These are phyloP conservation scores for Astragalus glycyphyllos DNA, from an alignment of 306 rosid species.

Conservation along the genomic window DNA sequence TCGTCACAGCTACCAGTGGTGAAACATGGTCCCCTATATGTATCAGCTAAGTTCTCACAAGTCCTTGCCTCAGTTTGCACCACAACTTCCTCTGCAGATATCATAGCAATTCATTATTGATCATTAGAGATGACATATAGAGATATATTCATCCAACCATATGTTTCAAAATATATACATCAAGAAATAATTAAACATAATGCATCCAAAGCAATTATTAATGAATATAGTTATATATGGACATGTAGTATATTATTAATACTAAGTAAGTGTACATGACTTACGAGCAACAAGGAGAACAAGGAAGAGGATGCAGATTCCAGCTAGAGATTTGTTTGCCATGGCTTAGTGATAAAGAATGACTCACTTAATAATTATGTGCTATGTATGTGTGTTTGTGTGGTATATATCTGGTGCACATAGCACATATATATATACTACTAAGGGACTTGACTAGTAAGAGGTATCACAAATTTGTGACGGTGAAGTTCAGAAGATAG, in stretches of 20 bases:
- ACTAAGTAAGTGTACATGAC: not conserved
- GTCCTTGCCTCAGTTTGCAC: not conserved
- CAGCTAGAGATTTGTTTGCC: conserved; percentile 35
- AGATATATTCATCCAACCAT: no score
- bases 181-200: no score
- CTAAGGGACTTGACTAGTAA: conserved; percentile 1
- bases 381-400: not conserved
- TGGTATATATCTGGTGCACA: not conserved
- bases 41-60: conserved; percentile 6
- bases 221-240: no score
- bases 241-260: no score
- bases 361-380: not conserved
- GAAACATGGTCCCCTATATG: conserved; percentile 10
- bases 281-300: conserved; percentile 48
- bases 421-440: not conserved
- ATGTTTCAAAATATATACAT: no score
- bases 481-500: not conserved
- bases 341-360: conserved; percentile 13
- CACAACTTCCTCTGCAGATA: conserved; percentile 5
- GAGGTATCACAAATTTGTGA: not conserved
- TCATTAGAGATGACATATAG: no score
- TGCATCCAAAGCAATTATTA: no score
- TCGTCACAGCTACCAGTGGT: not conserved
- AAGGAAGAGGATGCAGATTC: conserved; percentile 39
- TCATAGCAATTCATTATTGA: no score